A percentile compares a stretch with the other conserved stretches of the same genome.
Evolutionary conservation across 2,329 filamentous ascomycete genomes (phyloP).

Genomic region (Penicillium oxalicum): DNA sequence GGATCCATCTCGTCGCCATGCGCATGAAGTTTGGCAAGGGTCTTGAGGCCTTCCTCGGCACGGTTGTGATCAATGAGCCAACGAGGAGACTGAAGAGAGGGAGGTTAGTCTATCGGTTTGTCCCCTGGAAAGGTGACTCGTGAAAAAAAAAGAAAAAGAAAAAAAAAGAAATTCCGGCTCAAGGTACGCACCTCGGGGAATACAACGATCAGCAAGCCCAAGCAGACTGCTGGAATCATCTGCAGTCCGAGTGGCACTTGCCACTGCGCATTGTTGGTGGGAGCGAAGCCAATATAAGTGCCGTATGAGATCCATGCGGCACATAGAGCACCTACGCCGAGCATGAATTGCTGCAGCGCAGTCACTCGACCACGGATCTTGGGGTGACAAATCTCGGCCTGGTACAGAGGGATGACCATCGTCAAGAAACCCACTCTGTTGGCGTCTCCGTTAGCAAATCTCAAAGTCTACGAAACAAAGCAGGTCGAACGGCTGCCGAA

Average conservation of each 20-base stretch:
- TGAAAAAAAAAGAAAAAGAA: not conserved
- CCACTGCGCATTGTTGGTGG: slow-evolving; percentile 51
- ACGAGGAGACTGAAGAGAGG: slow-evolving; percentile 44
- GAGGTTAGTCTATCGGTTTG: too few relatives aligned
- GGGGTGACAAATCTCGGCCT: slow-evolving; percentile 73
- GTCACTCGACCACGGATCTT: slow-evolving; percentile 70
- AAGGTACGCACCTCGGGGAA: slow-evolving; percentile 59
- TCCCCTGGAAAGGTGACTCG: too few relatives aligned
- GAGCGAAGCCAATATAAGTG: slow-evolving; percentile 47
- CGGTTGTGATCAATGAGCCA: slow-evolving; percentile 71
- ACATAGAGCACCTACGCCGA: slow-evolving; percentile 66
- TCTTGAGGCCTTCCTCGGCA: slow-evolving; percentile 59
- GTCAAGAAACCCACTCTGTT: slow-evolving; percentile 53
- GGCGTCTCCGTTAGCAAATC: too few relatives aligned
- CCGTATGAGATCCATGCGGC: slow-evolving; percentile 71
- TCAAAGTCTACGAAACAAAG: too few relatives aligned
- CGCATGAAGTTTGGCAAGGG: slow-evolving; percentile 64
- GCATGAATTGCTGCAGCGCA: slow-evolving; percentile 74
- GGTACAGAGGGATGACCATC: slow-evolving; percentile 67
- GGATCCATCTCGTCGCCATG: slow-evolving; percentile 60
- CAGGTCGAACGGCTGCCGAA: too few relatives aligned
- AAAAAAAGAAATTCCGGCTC: too few relatives aligned
- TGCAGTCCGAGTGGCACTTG: slow-evolving; percentile 64
- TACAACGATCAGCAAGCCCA: slow-evolving; percentile 60
- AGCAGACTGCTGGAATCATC: slow-evolving; percentile 59